Evolutionary conservation across 2,329 filamentous ascomycete species (phyloP).

Genomic region (Chaetomium olivaceum): DNA sequence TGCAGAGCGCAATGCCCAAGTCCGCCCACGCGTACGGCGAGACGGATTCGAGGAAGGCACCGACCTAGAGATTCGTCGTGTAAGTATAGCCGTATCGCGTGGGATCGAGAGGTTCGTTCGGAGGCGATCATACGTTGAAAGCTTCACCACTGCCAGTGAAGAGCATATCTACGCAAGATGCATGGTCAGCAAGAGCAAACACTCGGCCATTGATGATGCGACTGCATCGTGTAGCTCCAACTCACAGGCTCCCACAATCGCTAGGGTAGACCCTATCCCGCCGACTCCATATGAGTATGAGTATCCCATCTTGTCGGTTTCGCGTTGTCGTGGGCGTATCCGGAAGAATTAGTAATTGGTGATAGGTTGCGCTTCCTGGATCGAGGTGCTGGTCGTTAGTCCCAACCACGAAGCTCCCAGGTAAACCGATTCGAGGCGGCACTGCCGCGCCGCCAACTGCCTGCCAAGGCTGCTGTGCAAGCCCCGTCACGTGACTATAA

Average conservation of each 20-base stretch:
- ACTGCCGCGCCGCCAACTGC: constrained; percentile 25
- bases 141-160: constrained; percentile 94
- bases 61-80: constrained; percentile 60
- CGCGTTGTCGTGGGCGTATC: constrained; percentile 1
- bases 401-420: background rate
- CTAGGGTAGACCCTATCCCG: constrained; percentile 66
- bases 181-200: constrained; percentile 22
- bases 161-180: constrained; percentile 77
- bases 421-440: background rate
- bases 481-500: constrained; percentile 7
- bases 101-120: constrained; percentile 4
- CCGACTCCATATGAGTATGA: constrained; percentile 67
- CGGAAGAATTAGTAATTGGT: constrained; percentile 1
- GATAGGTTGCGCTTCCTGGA: constrained; percentile 5
- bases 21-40: constrained; percentile 94
- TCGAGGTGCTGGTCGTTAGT: background rate
- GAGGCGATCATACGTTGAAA: constrained; percentile 72
- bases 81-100: constrained; percentile 13
- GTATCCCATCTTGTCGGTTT: constrained; percentile 56
- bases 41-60: constrained; percentile 88
- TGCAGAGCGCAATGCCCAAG: constrained; percentile 88
- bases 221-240: constrained; percentile 26
- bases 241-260: constrained; percentile 79
- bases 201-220: constrained; percentile 5
- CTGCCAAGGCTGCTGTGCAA: constrained; percentile 24